Evolutionary conservation across 2,329 filamentous ascomycete genomes (phyloP), one percentile per base, ranked within the genome.

Genomic region (Thermoascus crustaceus): DNA sequence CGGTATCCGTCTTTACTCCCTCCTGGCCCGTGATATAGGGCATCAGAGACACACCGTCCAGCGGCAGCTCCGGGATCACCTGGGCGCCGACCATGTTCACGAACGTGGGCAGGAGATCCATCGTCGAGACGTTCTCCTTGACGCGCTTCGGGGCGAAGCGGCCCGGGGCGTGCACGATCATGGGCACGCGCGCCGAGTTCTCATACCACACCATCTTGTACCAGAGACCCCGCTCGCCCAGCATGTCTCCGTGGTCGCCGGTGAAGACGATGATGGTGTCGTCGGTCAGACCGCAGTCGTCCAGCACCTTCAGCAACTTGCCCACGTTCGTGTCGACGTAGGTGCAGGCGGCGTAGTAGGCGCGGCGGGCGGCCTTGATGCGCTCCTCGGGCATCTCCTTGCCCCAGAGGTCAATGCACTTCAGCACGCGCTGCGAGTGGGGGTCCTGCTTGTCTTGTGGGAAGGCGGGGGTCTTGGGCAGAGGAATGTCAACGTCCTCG

Each of bases 131-230:
- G 45, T 88, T 93, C 60, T 89, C 72, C 11, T 73, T 72, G 18
- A 95, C 82, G 21, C 78, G 81, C 66, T 79, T 85, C 20, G 87
- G 80, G 9, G 71, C 58, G 60, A 89, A 94, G 42, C 72, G 73
- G 50, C 78, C 71, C 17, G 88, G 88, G 51, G 88, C 78, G 60
- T 86, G 81, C 57, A 94, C 74, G 45, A 95, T 71, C 56, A 95
- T 79, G 1, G 88, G 88, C 14, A 95, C 88, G 18, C 88, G 82
- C 30, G 86, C 85, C 8, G 86, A 94, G 25, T 81, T 81, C 71
- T 95, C 88, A 52, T 87, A 94, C 74, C 91, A 95, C 55, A 78
- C 86, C 88, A 95, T 95, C 73, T 95, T 95, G 71, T 94, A 76
- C 88, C 88, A 95, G 30, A 95, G 68, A 4, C 84, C 83, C 35